Percentiles rank a stretch among this genome's conserved stretches.
These are phyloP conservation scores for Peniophora sp. DNA, from an alignment of 1,284 basidiomycete genomes.

Conservation along the genomic window DNA sequence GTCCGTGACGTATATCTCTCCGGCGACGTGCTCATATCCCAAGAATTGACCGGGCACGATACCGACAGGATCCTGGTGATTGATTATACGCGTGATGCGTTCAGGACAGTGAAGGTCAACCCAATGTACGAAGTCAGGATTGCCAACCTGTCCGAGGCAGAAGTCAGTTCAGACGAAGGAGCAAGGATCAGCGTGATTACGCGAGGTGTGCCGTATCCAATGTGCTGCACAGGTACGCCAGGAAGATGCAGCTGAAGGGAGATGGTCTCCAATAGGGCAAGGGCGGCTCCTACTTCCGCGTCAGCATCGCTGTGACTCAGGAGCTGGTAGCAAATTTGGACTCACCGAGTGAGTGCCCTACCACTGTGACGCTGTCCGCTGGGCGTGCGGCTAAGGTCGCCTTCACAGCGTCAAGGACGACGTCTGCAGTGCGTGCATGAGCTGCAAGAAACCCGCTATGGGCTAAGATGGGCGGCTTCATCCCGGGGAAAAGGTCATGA, in stretches of 20 bases:
- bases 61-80: constrained; percentile 29
- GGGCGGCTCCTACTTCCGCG: constrained; percentile 27
- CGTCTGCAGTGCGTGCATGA: constrained; percentile 38
- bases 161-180: too few relatives aligned
- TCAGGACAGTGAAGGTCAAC: constrained; percentile 5
- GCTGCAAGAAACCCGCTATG: constrained; percentile 53
- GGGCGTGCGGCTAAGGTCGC: constrained; percentile 19
- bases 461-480: constrained; percentile 37
- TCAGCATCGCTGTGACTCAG: not conserved
- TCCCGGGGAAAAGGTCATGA: constrained; percentile 47
- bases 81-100: constrained; percentile 23
- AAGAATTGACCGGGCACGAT: constrained; percentile 25
- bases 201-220: constrained; percentile 29
- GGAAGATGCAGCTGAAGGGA: constrained; percentile 38
- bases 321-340: not conserved
- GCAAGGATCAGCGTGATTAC: constrained; percentile 16
- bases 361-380: constrained; percentile 22
- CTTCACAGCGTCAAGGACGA: constrained; percentile 27
- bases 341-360: constrained; percentile 31
- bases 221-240: constrained; percentile 26
- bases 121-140: constrained; percentile 12
- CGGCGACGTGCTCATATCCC: constrained; percentile 23
- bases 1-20: constrained; percentile 24
- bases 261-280: constrained; percentile 37
- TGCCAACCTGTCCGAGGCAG: constrained; percentile 14